Conservation (phyloP, 345 rosid species). For the Aethionema arabicum region DNA sequence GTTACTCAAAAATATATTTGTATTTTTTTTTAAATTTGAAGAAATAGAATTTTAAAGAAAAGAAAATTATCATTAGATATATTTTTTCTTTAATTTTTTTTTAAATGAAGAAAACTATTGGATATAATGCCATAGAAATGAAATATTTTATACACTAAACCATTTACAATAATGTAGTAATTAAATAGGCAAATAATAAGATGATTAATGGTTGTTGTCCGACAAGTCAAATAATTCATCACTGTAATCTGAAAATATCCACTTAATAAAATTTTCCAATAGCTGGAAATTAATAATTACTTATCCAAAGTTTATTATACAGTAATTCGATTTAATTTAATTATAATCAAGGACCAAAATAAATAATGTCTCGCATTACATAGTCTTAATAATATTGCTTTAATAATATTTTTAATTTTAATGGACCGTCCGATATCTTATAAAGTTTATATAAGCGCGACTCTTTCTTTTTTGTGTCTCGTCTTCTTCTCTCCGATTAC, state of each 20-base stretch:
- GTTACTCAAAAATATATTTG: too few relatives aligned
- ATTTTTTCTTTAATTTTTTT: too few relatives aligned
- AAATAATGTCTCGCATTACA: not conserved
- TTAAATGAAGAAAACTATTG: too few relatives aligned
- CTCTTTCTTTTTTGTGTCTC: not conserved
- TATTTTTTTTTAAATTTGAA: too few relatives aligned
- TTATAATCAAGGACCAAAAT: not conserved
- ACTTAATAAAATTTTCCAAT: not conserved
- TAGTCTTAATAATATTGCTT: too few relatives aligned
- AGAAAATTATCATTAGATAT: too few relatives aligned
- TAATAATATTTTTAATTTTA: too few relatives aligned
- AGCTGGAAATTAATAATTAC: not conserved
- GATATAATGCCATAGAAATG: too few relatives aligned
- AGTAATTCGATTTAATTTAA: not conserved
- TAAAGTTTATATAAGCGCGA: slow-evolving; percentile 11
- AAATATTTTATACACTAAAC: too few relatives aligned
- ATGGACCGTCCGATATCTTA: slow-evolving; percentile 18
- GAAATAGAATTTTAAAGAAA: too few relatives aligned
- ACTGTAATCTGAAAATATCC: not conserved
- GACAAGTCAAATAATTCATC: slow-evolving; percentile 8
- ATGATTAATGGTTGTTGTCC: not conserved
- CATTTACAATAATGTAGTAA: too few relatives aligned
- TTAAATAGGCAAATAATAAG: too few relatives aligned
- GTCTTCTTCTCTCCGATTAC: slow-evolving; percentile 22
- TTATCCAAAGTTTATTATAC: not conserved